Evolutionary conservation across 2,329 filamentous ascomycete species (phyloP).

Genomic region (Fonsecaea pugnacius): DNA sequence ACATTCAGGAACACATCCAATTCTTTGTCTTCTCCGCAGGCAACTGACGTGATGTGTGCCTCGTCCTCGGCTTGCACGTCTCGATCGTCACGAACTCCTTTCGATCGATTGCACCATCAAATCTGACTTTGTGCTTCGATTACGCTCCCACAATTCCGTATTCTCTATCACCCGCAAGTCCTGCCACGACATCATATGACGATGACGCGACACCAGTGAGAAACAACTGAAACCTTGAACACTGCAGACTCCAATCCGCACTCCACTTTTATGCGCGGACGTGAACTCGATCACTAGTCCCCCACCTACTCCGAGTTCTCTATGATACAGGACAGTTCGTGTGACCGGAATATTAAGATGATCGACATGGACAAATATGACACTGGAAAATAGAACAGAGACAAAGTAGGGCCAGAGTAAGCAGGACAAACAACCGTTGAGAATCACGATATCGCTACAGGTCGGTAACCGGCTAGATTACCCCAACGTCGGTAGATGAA

Average conservation of each 20-base stretch:
- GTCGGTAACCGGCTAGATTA: not conserved
- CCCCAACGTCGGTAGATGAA: not conserved
- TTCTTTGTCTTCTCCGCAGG: not conserved
- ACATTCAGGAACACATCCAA: conserved; percentile 4
- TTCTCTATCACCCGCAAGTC: not conserved
- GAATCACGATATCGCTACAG: not conserved
- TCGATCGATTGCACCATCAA: conserved; percentile 3
- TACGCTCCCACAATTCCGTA: not conserved
- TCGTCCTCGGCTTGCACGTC: not conserved
- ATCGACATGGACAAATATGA: not conserved
- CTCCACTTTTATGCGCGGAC: not conserved
- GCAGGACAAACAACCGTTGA: not conserved
- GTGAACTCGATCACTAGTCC: not conserved
- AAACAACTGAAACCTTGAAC: conserved; percentile 2
- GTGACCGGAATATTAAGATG: not conserved
- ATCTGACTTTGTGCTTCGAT: not conserved
- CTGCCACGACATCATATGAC: conserved; percentile 1
- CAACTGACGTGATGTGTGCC: conserved; percentile 2
- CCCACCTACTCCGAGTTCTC: not conserved
- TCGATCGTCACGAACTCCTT: conserved; percentile 2
- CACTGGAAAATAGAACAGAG: not conserved
- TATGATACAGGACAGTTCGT: not conserved
- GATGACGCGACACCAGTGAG: not conserved
- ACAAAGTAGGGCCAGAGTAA: not conserved
- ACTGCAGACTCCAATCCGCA: not conserved